Percentiles rank a stretch among this genome's conserved stretches.
Conservation (phyloP, 176 grass and related monocot species). For the Oryza brachyantha region DNA sequence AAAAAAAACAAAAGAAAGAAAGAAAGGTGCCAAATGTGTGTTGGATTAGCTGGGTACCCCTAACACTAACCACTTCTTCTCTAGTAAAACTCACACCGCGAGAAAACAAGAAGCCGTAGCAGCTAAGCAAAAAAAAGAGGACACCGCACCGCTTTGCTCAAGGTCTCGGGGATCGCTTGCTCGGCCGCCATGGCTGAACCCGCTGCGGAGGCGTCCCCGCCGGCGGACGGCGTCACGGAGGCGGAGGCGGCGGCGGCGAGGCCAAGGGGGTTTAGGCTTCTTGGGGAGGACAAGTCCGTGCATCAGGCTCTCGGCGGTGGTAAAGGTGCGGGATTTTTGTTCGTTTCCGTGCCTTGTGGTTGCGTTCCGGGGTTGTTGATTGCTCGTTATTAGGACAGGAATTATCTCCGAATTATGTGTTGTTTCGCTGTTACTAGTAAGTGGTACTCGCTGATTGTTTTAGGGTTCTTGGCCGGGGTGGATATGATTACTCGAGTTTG, state of each 20-base stretch:
- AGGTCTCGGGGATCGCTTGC: too few relatives aligned
- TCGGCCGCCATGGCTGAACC: constrained; percentile 33
- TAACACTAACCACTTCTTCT: background rate
- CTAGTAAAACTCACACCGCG: too few relatives aligned
- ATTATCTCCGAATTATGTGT: background rate
- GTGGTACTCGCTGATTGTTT: background rate
- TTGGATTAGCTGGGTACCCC: too few relatives aligned
- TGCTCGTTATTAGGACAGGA: background rate
- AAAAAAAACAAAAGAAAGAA: too few relatives aligned
- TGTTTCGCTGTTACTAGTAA: background rate
- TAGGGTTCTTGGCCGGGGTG: background rate
- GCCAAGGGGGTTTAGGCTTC: constrained; percentile 42
- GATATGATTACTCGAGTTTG: background rate
- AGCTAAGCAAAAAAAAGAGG: background rate
- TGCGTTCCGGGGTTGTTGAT: background rate
- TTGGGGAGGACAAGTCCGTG: constrained; percentile 67
- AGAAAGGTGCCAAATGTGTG: too few relatives aligned
- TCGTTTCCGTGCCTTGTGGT: background rate
- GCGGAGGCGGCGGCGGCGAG: constrained; percentile 20
- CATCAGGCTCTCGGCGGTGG: constrained; percentile 76
- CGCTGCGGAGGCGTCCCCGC: constrained; percentile 12
- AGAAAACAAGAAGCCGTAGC: background rate
- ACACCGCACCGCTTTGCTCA: too few relatives aligned
- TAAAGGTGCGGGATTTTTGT: constrained; percentile 50
- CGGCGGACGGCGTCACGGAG: constrained; percentile 37